phyloP scores from a whole-genome alignment of 2,329 filamentous ascomycete species.

The Trichoderma polysporum region DNA sequence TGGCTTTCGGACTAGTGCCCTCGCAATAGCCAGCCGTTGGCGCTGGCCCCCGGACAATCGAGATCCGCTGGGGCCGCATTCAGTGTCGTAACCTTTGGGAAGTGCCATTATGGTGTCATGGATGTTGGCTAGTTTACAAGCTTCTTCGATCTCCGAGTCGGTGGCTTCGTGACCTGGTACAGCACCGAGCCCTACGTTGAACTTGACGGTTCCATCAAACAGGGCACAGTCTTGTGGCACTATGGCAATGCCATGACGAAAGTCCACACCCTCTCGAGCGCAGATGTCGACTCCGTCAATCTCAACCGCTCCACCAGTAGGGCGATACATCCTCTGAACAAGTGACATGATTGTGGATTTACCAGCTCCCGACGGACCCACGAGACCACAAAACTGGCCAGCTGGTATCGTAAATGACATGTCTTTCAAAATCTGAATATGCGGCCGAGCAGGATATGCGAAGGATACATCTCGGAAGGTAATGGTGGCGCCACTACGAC shows the following conservation, averaged over 20 bases:
- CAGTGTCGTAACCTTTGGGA: constrained; percentile 65
- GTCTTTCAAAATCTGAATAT: constrained; percentile 55
- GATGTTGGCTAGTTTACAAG: constrained; percentile 67
- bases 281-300: constrained; percentile 50
- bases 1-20: constrained; percentile 70
- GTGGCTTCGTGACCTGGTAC: constrained; percentile 55
- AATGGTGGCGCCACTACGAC: constrained; percentile 45
- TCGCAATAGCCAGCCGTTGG: constrained; percentile 75
- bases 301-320: constrained; percentile 41
- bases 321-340: constrained; percentile 51
- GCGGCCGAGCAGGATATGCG: constrained; percentile 62
- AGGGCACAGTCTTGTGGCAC: constrained; percentile 60
- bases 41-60: constrained; percentile 76
- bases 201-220: constrained; percentile 55
- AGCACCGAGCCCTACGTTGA: constrained; percentile 57
- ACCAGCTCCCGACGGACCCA: constrained; percentile 65
- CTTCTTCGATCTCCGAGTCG: constrained; percentile 62
- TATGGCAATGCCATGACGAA: constrained; percentile 54
- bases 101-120: constrained; percentile 65
- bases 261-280: constrained; percentile 41
- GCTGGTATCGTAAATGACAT: constrained; percentile 57
- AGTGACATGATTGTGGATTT: constrained; percentile 65
- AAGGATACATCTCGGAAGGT: constrained; percentile 62
- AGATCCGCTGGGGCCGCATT: constrained; percentile 69
- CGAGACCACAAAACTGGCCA: constrained; percentile 62